Evolutionary conservation across 2,329 filamentous ascomycete genomes (phyloP).

Genomic region (Akanthomyces muscarius): DNA sequence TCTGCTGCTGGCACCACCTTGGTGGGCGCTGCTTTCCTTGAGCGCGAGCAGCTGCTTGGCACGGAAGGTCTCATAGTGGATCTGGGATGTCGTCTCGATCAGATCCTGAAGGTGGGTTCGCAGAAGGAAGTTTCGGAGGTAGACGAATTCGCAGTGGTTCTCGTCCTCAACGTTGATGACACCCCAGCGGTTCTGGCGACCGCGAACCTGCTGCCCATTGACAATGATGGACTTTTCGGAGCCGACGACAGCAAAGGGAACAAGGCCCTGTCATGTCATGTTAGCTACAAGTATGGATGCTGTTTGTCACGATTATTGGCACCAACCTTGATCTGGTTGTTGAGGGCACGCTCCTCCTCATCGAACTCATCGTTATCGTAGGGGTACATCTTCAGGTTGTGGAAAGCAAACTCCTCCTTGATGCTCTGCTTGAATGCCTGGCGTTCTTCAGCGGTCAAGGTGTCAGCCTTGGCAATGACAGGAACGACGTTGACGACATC

Average conservation of each 20-base stretch:
- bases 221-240: conserved; percentile 98
- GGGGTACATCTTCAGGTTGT: conserved; percentile 99
- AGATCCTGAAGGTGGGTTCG: conserved; percentile 97
- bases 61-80: conserved; percentile 99
- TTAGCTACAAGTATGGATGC: conserved; percentile 31
- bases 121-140: conserved; percentile 96
- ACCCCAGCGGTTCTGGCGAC: conserved; percentile 98
- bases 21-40: conserved; percentile 91
- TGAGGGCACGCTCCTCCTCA: conserved; percentile 89
- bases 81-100: conserved; percentile 98
- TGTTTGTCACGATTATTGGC: not conserved
- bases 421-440: conserved; percentile 97
- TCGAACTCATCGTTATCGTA: conserved; percentile 99
- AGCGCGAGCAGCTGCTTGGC: conserved; percentile 96
- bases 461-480: conserved; percentile 97
- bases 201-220: conserved; percentile 94
- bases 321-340: conserved; percentile 90
- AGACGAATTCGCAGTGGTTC: conserved; percentile 99
- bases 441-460: conserved; percentile 91
- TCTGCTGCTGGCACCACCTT: conserved; percentile 66
- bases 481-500: conserved; percentile 99
- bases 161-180: conserved; percentile 99
- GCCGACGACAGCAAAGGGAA: conserved; percentile 96
- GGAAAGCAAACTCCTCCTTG: conserved; percentile 99
- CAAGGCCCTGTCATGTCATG: conserved; percentile 62